Conservation (phyloP, 495 filamentous ascomycete genomes). For the Aspergillus heteromorphus region DNA sequence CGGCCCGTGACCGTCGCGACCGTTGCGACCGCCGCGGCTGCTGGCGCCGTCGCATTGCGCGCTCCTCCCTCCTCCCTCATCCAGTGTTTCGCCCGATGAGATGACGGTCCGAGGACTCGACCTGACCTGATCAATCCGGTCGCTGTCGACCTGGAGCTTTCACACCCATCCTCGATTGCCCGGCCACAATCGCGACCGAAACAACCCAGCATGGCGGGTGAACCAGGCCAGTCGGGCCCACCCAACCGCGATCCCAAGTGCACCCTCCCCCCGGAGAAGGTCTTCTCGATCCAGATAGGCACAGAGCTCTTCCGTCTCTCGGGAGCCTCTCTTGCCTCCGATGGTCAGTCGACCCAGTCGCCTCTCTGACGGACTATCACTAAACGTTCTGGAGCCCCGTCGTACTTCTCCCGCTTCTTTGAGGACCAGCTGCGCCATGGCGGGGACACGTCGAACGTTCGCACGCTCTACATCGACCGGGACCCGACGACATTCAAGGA, state of each 20-base stretch:
- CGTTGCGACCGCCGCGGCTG: too few species aligned
- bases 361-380: slow-evolving; percentile 11
- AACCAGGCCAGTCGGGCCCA: background rate
- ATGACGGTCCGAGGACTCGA: too few species aligned
- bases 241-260: slow-evolving; percentile 7
- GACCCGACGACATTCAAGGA: slow-evolving; percentile 87
- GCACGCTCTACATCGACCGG: slow-evolving; percentile 90
- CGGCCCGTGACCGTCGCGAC: background rate
- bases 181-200: too few species aligned
- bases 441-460: slow-evolving; percentile 48
- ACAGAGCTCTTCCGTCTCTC: slow-evolving; percentile 87
- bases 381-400: slow-evolving; percentile 74
- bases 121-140: too few species aligned
- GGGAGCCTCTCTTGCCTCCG: slow-evolving; percentile 89
- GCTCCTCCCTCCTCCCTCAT: too few species aligned
- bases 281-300: slow-evolving; percentile 93
- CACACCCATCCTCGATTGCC: too few species aligned
- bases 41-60: too few species aligned
- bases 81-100: too few species aligned
- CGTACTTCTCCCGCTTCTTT: slow-evolving; percentile 96
- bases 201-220: background rate
- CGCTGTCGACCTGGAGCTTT: too few species aligned
- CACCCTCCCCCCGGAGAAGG: slow-evolving; percentile 53
- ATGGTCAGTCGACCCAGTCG: slow-evolving; percentile 61
- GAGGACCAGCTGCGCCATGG: slow-evolving; percentile 68